These are phyloP conservation scores for Jackrogersella minutella DNA, from an alignment of 495 filamentous ascomycete species.

Conservation along the genomic window DNA sequence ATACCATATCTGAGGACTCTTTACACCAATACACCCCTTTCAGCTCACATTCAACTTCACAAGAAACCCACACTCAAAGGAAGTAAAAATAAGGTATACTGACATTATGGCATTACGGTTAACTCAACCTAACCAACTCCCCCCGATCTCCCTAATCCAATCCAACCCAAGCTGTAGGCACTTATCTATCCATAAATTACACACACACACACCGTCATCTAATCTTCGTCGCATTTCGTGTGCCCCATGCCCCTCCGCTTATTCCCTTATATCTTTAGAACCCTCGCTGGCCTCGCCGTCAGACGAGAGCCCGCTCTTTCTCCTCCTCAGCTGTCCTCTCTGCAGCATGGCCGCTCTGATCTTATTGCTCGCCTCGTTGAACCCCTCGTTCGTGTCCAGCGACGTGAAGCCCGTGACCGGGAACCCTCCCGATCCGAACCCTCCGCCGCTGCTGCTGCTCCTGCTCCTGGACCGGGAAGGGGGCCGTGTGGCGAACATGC, in stretches of 20 bases:
- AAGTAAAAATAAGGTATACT: not conserved
- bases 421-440: conserved; percentile 66
- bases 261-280: conserved; percentile 9
- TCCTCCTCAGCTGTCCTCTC: conserved; percentile 74
- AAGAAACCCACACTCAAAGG: not conserved
- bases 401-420: conserved; percentile 76
- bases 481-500: conserved; percentile 88
- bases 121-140: conserved; percentile 3
- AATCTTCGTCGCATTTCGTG: not conserved
- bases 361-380: conserved; percentile 84
- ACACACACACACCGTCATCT: not conserved
- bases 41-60: not conserved
- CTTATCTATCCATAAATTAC: conserved; percentile 6
- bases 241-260: not conserved
- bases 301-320: conserved; percentile 61
- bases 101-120: not conserved
- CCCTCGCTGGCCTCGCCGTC: conserved; percentile 41
- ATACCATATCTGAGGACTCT: too few species aligned
- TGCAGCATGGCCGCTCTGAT: conserved; percentile 91
- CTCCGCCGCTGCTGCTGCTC: conserved; percentile 73
- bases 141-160: not conserved
- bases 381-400: conserved; percentile 71
- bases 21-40: too few species aligned
- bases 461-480: conserved; percentile 73
- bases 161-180: not conserved